Conservation (phyloP, 495 filamentous ascomycete genomes). For the Aspergillus asperescens region DNA sequence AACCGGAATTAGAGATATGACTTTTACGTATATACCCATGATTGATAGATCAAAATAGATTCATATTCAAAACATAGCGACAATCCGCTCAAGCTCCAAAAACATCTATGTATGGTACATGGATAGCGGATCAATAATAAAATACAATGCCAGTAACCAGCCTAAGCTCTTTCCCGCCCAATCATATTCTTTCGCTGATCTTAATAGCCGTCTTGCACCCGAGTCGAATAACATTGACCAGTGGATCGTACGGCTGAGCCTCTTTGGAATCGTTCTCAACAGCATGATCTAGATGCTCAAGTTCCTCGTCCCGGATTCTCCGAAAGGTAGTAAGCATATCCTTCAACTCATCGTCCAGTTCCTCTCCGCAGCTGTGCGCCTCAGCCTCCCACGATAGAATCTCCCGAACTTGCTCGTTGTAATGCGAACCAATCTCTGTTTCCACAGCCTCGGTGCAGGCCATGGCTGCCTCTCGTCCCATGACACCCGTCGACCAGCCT, state of each 20-base stretch:
- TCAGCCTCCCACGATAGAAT: constrained; percentile 75
- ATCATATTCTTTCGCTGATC: constrained; percentile 77
- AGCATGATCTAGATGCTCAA: constrained; percentile 94
- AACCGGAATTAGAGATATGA: constrained; percentile 9
- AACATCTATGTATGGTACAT: constrained; percentile 4
- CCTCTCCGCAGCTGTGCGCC: constrained; percentile 59
- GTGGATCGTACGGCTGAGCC: constrained; percentile 78
- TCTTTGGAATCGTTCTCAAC: constrained; percentile 86
- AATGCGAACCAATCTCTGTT: constrained; percentile 95
- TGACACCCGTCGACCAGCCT: constrained; percentile 82
- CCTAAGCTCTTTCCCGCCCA: not conserved
- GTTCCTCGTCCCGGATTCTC: constrained; percentile 87
- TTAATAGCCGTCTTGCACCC: constrained; percentile 91
- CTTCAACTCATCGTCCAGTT: constrained; percentile 70
- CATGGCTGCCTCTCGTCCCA: constrained; percentile 95
- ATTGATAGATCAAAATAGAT: constrained; percentile 12
- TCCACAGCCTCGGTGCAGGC: constrained; percentile 98
- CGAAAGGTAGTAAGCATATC: constrained; percentile 69
- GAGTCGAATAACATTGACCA: constrained; percentile 81
- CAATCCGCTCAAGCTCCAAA: not conserved
- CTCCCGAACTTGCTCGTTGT: constrained; percentile 82
- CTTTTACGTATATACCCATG: constrained; percentile 17
- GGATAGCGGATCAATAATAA: not conserved
- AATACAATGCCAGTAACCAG: not conserved
- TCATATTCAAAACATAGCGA: not conserved